These are phyloP conservation scores for Gracilariopsis chorda DNA, from an alignment of 23 red algal species.

Conservation along the genomic window DNA sequence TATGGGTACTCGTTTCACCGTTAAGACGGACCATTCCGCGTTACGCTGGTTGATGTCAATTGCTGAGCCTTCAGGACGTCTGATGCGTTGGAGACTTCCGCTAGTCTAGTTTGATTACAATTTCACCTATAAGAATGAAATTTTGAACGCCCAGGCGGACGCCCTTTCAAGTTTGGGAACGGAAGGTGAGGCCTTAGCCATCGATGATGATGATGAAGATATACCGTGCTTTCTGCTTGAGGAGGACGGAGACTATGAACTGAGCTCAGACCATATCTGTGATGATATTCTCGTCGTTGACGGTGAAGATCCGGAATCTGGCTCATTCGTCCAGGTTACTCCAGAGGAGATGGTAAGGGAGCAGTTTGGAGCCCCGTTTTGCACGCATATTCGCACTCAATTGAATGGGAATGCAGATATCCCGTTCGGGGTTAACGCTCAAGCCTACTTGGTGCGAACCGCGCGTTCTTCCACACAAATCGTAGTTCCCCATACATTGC, in stretches of 20 bases:
- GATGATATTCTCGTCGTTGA: no score
- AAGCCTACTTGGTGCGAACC: not conserved
- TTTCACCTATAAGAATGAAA: not conserved
- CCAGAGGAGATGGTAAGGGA: not conserved
- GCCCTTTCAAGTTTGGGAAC: not conserved
- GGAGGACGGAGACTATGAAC: no score
- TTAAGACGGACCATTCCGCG: constrained; percentile 6
- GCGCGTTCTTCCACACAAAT: not conserved
- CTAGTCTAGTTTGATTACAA: not conserved
- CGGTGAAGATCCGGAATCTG: not conserved
- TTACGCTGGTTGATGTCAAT: not conserved
- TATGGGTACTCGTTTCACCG: not conserved
- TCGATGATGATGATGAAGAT: not conserved
- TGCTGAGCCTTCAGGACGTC: not conserved
- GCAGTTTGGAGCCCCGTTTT: not conserved
- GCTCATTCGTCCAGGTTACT: not conserved
- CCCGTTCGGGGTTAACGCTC: not conserved
- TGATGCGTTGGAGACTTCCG: not conserved
- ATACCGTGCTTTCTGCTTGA: no score
- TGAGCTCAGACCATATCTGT: no score
- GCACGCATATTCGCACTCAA: not conserved
- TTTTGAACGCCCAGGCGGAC: not conserved
- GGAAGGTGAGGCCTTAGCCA: not conserved
- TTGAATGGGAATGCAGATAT: not conserved
- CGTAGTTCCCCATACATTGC: not conserved